A percentile compares a stretch with the other conserved stretches of the same genome.
These are phyloP conservation scores for Hortiboletus rubellus DNA, from an alignment of 1,284 basidiomycete genomes.

Conservation along the genomic window DNA sequence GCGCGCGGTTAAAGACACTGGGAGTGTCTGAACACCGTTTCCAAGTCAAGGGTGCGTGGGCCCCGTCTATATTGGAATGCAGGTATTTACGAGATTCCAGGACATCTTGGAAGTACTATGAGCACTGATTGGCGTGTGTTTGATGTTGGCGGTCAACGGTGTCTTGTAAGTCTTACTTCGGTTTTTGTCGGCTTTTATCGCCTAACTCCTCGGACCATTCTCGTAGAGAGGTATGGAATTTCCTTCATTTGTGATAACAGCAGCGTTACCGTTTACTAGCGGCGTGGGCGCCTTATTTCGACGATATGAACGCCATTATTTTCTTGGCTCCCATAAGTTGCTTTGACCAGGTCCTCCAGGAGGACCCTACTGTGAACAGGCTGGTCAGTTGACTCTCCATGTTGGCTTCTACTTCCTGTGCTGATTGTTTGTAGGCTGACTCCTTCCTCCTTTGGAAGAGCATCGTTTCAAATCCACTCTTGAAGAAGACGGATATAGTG, in stretches of 20 bases:
- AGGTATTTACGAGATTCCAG: slow-evolving; percentile 16
- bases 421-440: slow-evolving; percentile 39
- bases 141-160: slow-evolving; percentile 39
- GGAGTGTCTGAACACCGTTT: slow-evolving; percentile 45
- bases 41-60: slow-evolving; percentile 35
- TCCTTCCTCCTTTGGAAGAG: slow-evolving; percentile 64
- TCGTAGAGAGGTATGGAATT: slow-evolving; percentile 28
- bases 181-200: background rate
- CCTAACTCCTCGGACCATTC: background rate
- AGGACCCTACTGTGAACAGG: slow-evolving; percentile 60
- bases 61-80: background rate
- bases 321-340: slow-evolving; percentile 63
- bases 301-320: slow-evolving; percentile 62
- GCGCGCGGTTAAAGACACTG: slow-evolving; percentile 41
- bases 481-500: slow-evolving; percentile 56
- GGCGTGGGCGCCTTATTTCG: slow-evolving; percentile 45
- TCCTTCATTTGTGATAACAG: background rate
- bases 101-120: slow-evolving; percentile 31
- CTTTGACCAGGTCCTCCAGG: slow-evolving; percentile 63
- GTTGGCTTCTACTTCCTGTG: background rate
- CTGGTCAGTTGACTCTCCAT: slow-evolving; percentile 42
- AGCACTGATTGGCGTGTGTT: slow-evolving; percentile 40
- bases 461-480: slow-evolving; percentile 55
- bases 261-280: slow-evolving; percentile 20
- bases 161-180: slow-evolving; percentile 28